Percentiles rank a stretch among this genome's conserved stretches.
These are phyloP conservation scores for Zoysia matrella DNA, from an alignment of 202 grass and related monocot genomes.

Conservation along the genomic window DNA sequence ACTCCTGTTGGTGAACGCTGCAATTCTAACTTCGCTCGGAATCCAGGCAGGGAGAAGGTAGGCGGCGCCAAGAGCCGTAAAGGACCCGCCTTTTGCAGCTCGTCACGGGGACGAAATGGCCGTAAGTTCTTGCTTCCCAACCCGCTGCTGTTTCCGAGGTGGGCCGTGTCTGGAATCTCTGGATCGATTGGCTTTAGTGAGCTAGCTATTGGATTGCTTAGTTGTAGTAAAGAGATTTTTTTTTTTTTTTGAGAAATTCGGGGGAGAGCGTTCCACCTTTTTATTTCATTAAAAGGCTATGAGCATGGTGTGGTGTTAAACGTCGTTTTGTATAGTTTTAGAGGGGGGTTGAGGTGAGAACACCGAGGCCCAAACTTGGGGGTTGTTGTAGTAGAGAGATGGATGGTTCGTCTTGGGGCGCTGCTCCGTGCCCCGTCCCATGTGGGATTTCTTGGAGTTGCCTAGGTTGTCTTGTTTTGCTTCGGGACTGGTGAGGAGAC, in stretches of 20 bases:
- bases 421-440: too few species aligned
- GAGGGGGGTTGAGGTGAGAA: too few species aligned
- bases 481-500: background rate
- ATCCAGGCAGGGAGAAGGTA: slow-evolving; percentile 34
- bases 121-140: slow-evolving; percentile 51
- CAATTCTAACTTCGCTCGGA: slow-evolving; percentile 30
- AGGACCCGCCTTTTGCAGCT: slow-evolving; percentile 25
- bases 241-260: too few species aligned
- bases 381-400: background rate
- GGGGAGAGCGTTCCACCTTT: too few species aligned
- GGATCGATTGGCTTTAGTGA: background rate
- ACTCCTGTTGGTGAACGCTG: slow-evolving; percentile 27
- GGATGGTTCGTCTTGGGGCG: background rate
- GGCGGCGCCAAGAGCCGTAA: slow-evolving; percentile 30
- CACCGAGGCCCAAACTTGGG: too few species aligned
- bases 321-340: too few species aligned
- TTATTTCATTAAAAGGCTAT: too few species aligned
- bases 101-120: slow-evolving; percentile 52
- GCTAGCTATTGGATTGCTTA: background rate
- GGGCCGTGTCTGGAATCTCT: background rate
- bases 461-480: slow-evolving; percentile 19
- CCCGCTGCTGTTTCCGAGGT: slow-evolving; percentile 3
- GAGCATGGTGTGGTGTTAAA: too few species aligned
- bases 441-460: slow-evolving; percentile 46
- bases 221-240: background rate